Evolutionary conservation across 352 stramenopile species (phyloP).

Genomic region (Phytophthora cactorum): DNA sequence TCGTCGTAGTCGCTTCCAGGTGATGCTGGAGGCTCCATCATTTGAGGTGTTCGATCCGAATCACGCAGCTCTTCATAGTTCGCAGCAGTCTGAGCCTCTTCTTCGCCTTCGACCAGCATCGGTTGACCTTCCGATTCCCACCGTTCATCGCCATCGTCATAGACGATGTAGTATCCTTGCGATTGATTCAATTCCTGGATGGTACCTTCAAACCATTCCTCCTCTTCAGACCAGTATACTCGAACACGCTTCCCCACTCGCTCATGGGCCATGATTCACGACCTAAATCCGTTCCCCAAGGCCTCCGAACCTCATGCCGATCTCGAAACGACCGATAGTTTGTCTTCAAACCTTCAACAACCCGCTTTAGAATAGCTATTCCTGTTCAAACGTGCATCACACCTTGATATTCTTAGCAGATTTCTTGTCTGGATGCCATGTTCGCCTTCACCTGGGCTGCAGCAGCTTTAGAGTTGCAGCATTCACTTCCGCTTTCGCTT

Average conservation of each 20-base stretch:
- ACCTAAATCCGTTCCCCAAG: slow-evolving; percentile 23
- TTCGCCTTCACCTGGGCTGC: not conserved
- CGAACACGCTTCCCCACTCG: slow-evolving; percentile 66
- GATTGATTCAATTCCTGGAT: slow-evolving; percentile 47
- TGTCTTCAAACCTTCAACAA: slow-evolving; percentile 12
- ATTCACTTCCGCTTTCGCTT: slow-evolving; percentile 41
- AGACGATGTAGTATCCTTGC: slow-evolving; percentile 72
- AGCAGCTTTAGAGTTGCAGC: not conserved
- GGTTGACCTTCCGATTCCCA: slow-evolving; percentile 57
- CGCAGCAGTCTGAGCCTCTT: slow-evolving; percentile 14
- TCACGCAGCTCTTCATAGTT: slow-evolving; percentile 16
- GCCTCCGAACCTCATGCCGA: slow-evolving; percentile 20
- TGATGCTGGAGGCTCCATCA: slow-evolving; percentile 58
- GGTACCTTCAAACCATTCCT: slow-evolving; percentile 71
- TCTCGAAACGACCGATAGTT: slow-evolving; percentile 30
- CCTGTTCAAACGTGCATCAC: not conserved
- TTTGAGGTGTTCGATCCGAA: slow-evolving; percentile 15
- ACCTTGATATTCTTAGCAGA: slow-evolving; percentile 34
- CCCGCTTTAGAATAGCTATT: slow-evolving; percentile 20
- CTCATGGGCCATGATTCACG: slow-evolving; percentile 16
- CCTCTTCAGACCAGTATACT: slow-evolving; percentile 79
- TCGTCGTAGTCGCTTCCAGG: slow-evolving; percentile 40
- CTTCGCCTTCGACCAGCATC: slow-evolving; percentile 50
- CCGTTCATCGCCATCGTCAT: slow-evolving; percentile 84
- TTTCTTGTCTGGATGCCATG: slow-evolving; percentile 31